phyloP scores from a whole-genome alignment of 441 rosid genomes.

The Corymbia citriodora region DNA sequence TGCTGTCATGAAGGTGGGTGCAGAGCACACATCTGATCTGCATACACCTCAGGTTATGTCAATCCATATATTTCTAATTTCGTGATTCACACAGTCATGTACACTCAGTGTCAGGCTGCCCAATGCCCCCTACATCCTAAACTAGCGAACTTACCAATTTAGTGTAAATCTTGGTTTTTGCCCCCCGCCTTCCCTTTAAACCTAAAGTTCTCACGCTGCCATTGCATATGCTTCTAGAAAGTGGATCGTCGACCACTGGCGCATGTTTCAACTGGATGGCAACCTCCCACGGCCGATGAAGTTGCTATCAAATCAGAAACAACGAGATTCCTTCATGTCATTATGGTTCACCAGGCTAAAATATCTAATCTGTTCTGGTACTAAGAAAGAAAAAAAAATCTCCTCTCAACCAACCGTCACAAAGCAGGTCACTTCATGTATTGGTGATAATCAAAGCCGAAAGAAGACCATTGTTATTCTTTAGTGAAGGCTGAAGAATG shows the following conservation, averaged over 20 bases:
- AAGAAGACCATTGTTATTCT: neutral
- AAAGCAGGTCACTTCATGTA: neutral
- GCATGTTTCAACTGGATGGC: neutral
- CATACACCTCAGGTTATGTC: neutral
- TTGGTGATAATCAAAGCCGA: neutral
- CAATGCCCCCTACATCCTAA: neutral
- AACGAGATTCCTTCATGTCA: neutral
- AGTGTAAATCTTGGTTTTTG: neutral
- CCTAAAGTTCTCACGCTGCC: neutral
- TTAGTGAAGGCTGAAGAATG: neutral
- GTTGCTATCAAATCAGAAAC: neutral
- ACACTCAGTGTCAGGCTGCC: accelerated
- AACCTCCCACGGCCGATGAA: neutral
- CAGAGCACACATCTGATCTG: neutral
- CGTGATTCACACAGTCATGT: neutral
- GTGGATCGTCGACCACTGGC: neutral
- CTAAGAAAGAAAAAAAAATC: too few relatives aligned
- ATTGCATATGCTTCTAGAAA: neutral
- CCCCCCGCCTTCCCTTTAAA: neutral
- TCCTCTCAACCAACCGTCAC: neutral
- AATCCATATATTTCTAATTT: neutral
- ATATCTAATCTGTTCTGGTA: neutral
- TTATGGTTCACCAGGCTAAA: neutral
- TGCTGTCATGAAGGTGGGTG: neutral
- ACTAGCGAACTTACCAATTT: neutral